Conservation (phyloP, 176 grass and related monocot genomes). For the Aegilops longissima region DNA sequence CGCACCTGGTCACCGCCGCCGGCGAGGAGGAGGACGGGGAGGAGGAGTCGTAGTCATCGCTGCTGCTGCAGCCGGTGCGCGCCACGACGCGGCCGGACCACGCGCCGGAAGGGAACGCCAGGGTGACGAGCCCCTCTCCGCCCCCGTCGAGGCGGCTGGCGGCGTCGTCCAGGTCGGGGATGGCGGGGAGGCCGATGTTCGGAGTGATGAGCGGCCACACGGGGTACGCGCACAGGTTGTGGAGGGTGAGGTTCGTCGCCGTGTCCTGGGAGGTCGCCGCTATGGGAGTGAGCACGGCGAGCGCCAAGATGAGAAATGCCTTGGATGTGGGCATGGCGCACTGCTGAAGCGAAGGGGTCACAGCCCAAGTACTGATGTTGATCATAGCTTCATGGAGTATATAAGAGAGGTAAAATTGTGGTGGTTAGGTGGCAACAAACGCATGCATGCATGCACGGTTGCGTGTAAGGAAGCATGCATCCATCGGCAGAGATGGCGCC, state of each 20-base stretch:
- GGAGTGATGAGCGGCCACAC: slow-evolving; percentile 4
- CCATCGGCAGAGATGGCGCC: slow-evolving; percentile 23
- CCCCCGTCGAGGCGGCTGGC: background rate
- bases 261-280: background rate
- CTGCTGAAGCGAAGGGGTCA: background rate
- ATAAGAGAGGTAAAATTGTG: background rate
- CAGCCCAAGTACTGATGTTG: background rate
- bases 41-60: background rate
- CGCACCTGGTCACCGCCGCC: background rate
- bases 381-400: background rate
- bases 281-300: slow-evolving; percentile 12
- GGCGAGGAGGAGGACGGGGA: too few relatives aligned
- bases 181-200: background rate
- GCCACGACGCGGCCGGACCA: slow-evolving; percentile 47
- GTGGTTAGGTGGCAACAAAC: slow-evolving; percentile 19
- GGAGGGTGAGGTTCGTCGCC: slow-evolving; percentile 12
- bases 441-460: slow-evolving; percentile 1
- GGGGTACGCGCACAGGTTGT: background rate
- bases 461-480: background rate
- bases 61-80: slow-evolving; percentile 24
- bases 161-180: background rate
- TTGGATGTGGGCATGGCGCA: slow-evolving; percentile 1
- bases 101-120: slow-evolving; percentile 13
- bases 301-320: background rate
- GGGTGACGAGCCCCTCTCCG: slow-evolving; percentile 24